phyloP scores from a whole-genome alignment of 2,329 filamentous ascomycete genomes.

The Bisporella sp. region DNA sequence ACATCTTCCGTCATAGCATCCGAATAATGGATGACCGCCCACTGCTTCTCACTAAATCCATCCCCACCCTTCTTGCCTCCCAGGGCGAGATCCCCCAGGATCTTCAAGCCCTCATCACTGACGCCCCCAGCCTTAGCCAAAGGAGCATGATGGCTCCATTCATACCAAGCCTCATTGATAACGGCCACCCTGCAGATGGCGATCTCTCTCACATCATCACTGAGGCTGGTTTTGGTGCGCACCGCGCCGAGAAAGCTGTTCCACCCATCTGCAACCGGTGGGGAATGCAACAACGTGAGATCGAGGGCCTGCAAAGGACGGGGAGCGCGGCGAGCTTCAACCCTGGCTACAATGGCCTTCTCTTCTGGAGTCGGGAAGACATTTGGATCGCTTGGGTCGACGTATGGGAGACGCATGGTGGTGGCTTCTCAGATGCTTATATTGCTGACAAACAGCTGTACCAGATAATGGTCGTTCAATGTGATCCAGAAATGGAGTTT shows the following conservation, averaged over 20 bases:
- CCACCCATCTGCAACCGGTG: slow-evolving; percentile 69
- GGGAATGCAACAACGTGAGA: slow-evolving; percentile 67
- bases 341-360: slow-evolving; percentile 51
- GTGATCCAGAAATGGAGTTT: no score
- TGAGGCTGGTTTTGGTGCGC: slow-evolving; percentile 44
- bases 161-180: slow-evolving; percentile 76
- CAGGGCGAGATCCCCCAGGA: slow-evolving; percentile 20
- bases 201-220: slow-evolving; percentile 60
- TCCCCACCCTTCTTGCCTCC: slow-evolving; percentile 23
- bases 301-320: slow-evolving; percentile 70
- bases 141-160: slow-evolving; percentile 75
- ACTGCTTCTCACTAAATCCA: slow-evolving; percentile 51
- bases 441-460: no score
- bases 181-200: slow-evolving; percentile 77
- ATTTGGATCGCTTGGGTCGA: slow-evolving; percentile 26
- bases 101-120: slow-evolving; percentile 21
- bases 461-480: no score
- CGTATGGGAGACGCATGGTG: slow-evolving; percentile 62
- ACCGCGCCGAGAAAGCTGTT: slow-evolving; percentile 61
- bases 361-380: slow-evolving; percentile 9
- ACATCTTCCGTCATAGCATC: slow-evolving; percentile 80
- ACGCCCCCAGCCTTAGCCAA: slow-evolving; percentile 31
- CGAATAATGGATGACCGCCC: slow-evolving; percentile 64
- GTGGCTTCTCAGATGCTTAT: no score
- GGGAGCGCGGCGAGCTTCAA: slow-evolving; percentile 57